Percentiles rank a stretch among this genome's conserved stretches.
Evolutionary conservation across 2,329 filamentous ascomycete species (phyloP).

Genomic region (Microsporum canis): DNA sequence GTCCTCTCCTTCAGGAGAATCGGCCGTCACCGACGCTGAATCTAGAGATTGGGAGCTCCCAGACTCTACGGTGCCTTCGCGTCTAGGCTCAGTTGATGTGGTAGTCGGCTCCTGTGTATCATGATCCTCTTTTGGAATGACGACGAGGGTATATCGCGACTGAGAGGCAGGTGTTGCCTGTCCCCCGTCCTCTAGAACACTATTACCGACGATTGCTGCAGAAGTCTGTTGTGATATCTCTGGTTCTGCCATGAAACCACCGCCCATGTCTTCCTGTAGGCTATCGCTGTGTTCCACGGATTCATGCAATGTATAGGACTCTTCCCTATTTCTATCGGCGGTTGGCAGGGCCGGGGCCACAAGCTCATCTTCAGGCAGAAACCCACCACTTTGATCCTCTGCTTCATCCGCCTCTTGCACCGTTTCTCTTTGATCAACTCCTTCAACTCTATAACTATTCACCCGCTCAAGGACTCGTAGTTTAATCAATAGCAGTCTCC

Average conservation of each 20-base stretch:
- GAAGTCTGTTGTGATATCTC: neutral
- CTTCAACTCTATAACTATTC: conserved; percentile 42
- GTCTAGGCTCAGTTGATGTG: no score
- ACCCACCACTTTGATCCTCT: conserved; percentile 28
- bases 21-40: neutral
- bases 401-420: conserved; percentile 21
- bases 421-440: conserved; percentile 27
- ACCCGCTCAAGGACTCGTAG: conserved; percentile 63
- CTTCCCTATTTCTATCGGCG: conserved; percentile 12
- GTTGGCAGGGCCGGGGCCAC: conserved; percentile 11
- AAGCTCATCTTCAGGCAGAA: conserved; percentile 26
- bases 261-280: neutral
- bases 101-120: neutral
- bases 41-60: neutral
- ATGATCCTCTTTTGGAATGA: conserved; percentile 13
- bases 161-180: neutral
- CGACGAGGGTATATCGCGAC: conserved; percentile 21
- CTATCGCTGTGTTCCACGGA: neutral
- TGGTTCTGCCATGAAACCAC: conserved; percentile 17
- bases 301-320: neutral
- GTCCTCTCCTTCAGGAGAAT: conserved; percentile 10
- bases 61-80: neutral
- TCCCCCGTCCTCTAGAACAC: no score
- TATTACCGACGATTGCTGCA: no score
- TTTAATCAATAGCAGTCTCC: conserved; percentile 50